Conservation (phyloP, 768 basidiomycete genomes). For the Naganishia friedmannii region DNA sequence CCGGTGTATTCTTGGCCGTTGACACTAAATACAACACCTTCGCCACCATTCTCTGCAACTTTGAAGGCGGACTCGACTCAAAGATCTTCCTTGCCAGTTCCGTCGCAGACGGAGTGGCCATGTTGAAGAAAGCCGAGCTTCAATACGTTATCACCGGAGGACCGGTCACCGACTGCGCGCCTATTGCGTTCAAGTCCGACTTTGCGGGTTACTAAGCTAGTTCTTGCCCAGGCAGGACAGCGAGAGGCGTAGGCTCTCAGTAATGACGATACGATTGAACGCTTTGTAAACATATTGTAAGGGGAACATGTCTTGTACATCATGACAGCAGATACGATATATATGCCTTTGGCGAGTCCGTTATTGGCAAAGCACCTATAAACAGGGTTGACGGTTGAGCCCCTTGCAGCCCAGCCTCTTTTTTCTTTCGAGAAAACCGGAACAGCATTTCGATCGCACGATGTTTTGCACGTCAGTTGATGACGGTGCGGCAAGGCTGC, state of each 20-base stretch:
- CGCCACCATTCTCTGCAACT: slow-evolving; percentile 13
- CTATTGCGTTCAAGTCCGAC: slow-evolving; percentile 17
- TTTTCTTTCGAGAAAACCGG: no score
- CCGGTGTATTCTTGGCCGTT: slow-evolving; percentile 20
- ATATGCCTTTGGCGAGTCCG: no score
- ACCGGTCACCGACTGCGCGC: slow-evolving; percentile 11
- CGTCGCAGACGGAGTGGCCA: slow-evolving; percentile 1
- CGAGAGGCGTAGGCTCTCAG: not conserved
- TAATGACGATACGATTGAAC: not conserved
- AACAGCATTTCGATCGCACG: no score
- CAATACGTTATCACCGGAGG: slow-evolving; percentile 27
- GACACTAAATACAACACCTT: slow-evolving; percentile 20
- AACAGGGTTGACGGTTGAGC: no score
- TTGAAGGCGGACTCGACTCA: slow-evolving; percentile 11
- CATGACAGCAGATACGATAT: not conserved
- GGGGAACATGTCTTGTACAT: not conserved
- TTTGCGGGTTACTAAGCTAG: slow-evolving; percentile 22
- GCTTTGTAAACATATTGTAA: slow-evolving; percentile 1
- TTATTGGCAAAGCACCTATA: no score
- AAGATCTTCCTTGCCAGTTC: slow-evolving; percentile 26
- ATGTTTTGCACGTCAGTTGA: no score
- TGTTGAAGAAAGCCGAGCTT: slow-evolving; percentile 20
- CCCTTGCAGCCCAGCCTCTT: no score
- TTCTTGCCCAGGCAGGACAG: no score
- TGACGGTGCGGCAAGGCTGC: no score